Evolutionary conservation across 768 basidiomycete genomes (phyloP).

Genomic region (Hericium erinaceus): DNA sequence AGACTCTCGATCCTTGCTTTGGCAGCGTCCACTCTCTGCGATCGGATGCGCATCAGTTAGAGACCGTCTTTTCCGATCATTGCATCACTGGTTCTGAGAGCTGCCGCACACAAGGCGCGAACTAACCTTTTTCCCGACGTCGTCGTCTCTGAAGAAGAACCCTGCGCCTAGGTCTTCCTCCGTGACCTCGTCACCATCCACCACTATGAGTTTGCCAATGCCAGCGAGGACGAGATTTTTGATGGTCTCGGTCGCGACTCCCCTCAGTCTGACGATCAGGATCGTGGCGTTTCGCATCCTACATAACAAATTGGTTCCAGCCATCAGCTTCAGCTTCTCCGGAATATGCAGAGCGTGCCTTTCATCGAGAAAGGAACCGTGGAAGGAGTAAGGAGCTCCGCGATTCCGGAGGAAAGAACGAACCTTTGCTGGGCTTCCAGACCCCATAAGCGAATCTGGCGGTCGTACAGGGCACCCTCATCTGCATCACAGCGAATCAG

Average conservation of each 20-base stretch:
- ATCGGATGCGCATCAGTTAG: constrained; percentile 19
- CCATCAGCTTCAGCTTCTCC: not conserved
- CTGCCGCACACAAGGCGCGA: not conserved
- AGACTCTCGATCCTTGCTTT: constrained; percentile 78
- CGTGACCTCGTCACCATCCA: constrained; percentile 66
- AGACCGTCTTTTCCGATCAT: constrained; percentile 21
- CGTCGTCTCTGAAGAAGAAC: constrained; percentile 90
- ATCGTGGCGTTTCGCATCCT: constrained; percentile 95
- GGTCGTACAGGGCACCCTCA: constrained; percentile 85
- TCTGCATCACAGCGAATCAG: constrained; percentile 25
- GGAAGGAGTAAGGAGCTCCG: not conserved
- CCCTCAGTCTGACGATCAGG: constrained; percentile 67
- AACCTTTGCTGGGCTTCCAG: constrained; percentile 95
- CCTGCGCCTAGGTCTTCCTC: constrained; percentile 87
- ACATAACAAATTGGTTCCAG: constrained; percentile 1
- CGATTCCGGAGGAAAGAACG: constrained; percentile 12
- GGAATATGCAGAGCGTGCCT: too few species aligned
- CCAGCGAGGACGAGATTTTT: constrained; percentile 98
- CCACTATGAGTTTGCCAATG: constrained; percentile 80
- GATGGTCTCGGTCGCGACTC: constrained; percentile 86
- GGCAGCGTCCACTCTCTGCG: constrained; percentile 78
- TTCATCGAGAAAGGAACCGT: too few species aligned
- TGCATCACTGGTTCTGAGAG: not conserved
- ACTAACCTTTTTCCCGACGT: constrained; percentile 80
- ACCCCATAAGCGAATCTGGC: constrained; percentile 97